A percentile compares a stretch with the other conserved stretches of the same genome.
phyloP scores from a whole-genome alignment of 83 land plant genomes.

The Isoetes engelmannii region DNA sequence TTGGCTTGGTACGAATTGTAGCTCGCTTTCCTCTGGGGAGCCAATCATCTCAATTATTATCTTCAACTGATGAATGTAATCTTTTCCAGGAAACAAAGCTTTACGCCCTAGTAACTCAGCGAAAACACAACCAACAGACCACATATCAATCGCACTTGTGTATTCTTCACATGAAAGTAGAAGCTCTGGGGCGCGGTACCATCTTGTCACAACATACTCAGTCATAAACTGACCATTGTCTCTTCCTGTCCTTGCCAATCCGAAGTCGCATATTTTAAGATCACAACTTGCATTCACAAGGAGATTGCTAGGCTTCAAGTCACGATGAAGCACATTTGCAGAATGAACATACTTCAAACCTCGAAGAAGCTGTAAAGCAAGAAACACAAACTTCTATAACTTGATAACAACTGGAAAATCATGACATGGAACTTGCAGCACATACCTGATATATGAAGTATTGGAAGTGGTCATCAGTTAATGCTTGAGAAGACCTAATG shows the following conservation, averaged over 20 bases:
- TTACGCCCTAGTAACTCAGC: conserved; percentile 9
- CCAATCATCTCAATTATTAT: conserved; percentile 1
- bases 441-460: background rate
- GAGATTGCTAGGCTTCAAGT: conserved; percentile 17
- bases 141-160: conserved; percentile 8
- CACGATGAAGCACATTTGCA: conserved; percentile 16
- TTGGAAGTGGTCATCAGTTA: background rate
- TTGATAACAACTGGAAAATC: too few species aligned
- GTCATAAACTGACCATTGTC: conserved; percentile 12
- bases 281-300: conserved; percentile 13
- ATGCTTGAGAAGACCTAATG: conserved; percentile 1
- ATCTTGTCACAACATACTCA: conserved; percentile 14
- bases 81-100: conserved; percentile 10
- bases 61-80: conserved; percentile 14
- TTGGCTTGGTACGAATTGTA: background rate
- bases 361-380: too few species aligned
- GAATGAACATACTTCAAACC: conserved; percentile 12
- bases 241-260: conserved; percentile 7
- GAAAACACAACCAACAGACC: conserved; percentile 15
- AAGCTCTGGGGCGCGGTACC: conserved; percentile 13
- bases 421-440: too few species aligned
- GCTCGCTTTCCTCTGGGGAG: conserved; percentile 7
- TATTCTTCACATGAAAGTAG: conserved; percentile 5
- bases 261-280: conserved; percentile 21
- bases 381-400: too few species aligned